Evolutionary conservation across 2,329 filamentous ascomycete species (phyloP), one percentile per base, ranked within the genome.

Genomic region (Calycina herbarum): DNA sequence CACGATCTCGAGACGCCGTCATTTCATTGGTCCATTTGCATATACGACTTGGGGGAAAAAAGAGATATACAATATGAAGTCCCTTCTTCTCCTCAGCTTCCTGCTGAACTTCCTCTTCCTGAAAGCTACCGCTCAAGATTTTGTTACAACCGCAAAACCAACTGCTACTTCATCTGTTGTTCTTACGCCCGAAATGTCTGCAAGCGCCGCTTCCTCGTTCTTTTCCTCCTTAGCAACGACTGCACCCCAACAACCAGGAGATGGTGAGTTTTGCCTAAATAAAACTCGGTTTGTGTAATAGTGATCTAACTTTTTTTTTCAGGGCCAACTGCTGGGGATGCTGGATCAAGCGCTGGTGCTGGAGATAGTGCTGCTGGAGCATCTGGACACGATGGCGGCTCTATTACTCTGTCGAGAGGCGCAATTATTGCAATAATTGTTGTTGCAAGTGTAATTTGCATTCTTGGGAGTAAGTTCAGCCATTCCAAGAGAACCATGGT

Each of bases 361-460:
- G 78, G 81, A 63, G 83, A 86, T 66, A 81, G 79, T 67, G 84
- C 85, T 40, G 84, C 82, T 17, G 92, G 91, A 29, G 90, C 91
- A 17, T 84, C 86, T 45, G 91, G 92, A 20, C 77, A 82, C 17
- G 85, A 83, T 67, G 82, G 82, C 27, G 84, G 85, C 5, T 85
- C 83, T 17, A 83, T 90, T 70, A 81, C 81, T 45, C 78, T 95
- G 27, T 92, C 89, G 1, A 86, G 82, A 45, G 89, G 89, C 24
- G 91, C 85, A 15, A 80, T 93, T 72, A 83, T 92, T 65, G 91
- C 90, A 59, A 93, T 95, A 70, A 87, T 92, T 64, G 82, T 91
- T 13, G 85, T 93, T 3, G 90, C 93, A 5, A 85, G 86, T 10
- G 76, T 85, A 13, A 86, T 92, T 8, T 83, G 87, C 42, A 80